Base-by-base conservation (phyloP, 495 filamentous ascomycete genomes). In the Chaetomium cochliodes region DNA sequence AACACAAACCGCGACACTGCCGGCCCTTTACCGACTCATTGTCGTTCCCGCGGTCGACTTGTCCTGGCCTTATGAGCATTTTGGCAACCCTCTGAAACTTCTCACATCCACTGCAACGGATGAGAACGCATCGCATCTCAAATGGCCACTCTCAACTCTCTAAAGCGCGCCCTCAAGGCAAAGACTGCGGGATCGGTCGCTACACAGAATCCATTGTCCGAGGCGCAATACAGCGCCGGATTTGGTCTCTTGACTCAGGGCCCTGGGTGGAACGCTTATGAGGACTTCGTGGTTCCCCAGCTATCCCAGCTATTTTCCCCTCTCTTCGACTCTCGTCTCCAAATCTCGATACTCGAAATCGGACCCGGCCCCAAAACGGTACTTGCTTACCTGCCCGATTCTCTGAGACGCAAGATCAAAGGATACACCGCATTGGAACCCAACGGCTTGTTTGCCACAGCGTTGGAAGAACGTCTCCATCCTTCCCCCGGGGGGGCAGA, bases 361-460 rank as follows among this genome's bases (percentile, higher is more conserved):
- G 84, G 83, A 73, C 84, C 86, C 0, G 86, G 86, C 60, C 79
- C 83, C 28, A 79, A 80, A 74, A 87, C 77, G 63, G 49, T 87
- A 28, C 73, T 88, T 67, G 81, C 78, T 68, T 67, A 78, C 73
- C 78, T 87, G 62, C 83, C 85, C 44, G 28, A 39, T 7, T 54
- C 15, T 70, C 70, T 80, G 65, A 81, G 79, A 75, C 60, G 60
- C 55, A 83, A 80, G 70, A 63, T 89, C 67, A 71, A 25, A 33
- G 81, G 33, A 71, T 88, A 88, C 64, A 70, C 71, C 69, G 84
- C 85, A 58, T 82, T 83, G 65, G 85, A 87, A 74, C 82, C 85
- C 44, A 86, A 83, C 65, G 56, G n/a, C 46, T 68, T 83, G 62
- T 83, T 83, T 73, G 80, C 80, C 63, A 68, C 78, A 53, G 71